Conservation (phyloP, 768 basidiomycete species). For the Pleurotus citrinopileatus region DNA sequence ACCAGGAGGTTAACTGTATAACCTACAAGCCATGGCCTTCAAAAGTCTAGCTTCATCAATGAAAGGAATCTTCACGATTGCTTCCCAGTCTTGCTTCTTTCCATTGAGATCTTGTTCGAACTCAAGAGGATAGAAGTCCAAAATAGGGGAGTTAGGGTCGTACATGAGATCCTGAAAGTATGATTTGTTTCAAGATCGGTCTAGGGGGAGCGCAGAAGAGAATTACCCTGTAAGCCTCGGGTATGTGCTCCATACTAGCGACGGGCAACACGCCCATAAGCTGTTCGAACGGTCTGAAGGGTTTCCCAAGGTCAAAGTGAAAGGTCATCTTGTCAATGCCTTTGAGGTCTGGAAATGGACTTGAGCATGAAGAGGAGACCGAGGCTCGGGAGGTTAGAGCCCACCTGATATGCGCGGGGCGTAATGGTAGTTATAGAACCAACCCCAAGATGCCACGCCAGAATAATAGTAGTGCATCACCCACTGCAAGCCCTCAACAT, state of each 20-base stretch:
- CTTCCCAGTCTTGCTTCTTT: conserved; percentile 99
- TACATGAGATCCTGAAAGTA: conserved; percentile 81
- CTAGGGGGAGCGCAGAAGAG: neutral
- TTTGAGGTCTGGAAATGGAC: conserved; percentile 39
- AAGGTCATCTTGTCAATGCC: conserved; percentile 84
- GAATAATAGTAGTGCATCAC: conserved; percentile 99
- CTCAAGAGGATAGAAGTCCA: conserved; percentile 91
- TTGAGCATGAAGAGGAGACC: conserved; percentile 3
- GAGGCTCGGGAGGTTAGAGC: too few species aligned
- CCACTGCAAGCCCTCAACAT: conserved; percentile 96
- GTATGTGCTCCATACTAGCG: conserved; percentile 88
- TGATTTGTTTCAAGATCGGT: neutral
- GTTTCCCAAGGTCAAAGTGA: conserved; percentile 79
- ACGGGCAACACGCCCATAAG: conserved; percentile 96
- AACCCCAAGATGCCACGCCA: conserved; percentile 96
- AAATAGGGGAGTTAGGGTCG: conserved; percentile 77
- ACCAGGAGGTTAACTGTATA: too few species aligned
- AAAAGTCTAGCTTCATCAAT: conserved; percentile 81
- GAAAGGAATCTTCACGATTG: conserved; percentile 97
- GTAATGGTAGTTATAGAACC: conserved; percentile 99
- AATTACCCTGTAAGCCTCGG: conserved; percentile 76
- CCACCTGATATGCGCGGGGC: conserved; percentile 93
- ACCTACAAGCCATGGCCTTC: conserved; percentile 82
- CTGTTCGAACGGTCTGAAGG: conserved; percentile 93
- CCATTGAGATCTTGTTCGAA: conserved; percentile 96